These are phyloP conservation scores for Blastocystis sp. DNA, from an alignment of 352 stramenopile species.

Conservation along the genomic window DNA sequence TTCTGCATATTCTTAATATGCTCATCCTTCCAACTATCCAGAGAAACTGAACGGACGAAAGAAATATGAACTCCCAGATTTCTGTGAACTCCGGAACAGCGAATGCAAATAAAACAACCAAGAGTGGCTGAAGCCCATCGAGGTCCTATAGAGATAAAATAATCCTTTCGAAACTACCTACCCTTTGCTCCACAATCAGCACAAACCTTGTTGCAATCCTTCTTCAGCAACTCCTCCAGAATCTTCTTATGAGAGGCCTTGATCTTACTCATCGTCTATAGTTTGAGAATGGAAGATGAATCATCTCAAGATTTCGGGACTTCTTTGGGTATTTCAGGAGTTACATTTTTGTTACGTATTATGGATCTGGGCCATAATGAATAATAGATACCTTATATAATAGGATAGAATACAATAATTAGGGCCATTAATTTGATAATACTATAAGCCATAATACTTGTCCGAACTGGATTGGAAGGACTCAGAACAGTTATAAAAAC, in stretches of 20 bases:
- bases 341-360: too few species aligned
- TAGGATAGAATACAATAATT: too few species aligned
- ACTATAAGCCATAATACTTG: too few species aligned
- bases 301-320: neutral
- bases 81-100: constrained; percentile 83
- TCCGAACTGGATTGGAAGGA: too few species aligned
- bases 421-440: too few species aligned
- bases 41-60: constrained; percentile 81
- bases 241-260: constrained; percentile 62
- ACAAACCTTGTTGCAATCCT: constrained; percentile 82
- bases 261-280: constrained; percentile 50
- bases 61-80: constrained; percentile 83
- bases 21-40: constrained; percentile 84
- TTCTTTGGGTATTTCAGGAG: neutral
- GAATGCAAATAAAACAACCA: constrained; percentile 86
- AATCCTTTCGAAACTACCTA: constrained; percentile 39
- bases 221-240: constrained; percentile 74
- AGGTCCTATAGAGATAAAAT: constrained; percentile 65
- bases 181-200: constrained; percentile 77
- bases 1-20: constrained; percentile 82
- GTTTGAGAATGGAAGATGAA: constrained; percentile 16
- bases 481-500: too few species aligned
- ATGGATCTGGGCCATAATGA: too few species aligned
- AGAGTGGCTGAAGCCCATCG: constrained; percentile 85
- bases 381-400: too few species aligned